phyloP scores from a whole-genome alignment of 148 eudicot species.

The Dianthus caryophyllus region DNA sequence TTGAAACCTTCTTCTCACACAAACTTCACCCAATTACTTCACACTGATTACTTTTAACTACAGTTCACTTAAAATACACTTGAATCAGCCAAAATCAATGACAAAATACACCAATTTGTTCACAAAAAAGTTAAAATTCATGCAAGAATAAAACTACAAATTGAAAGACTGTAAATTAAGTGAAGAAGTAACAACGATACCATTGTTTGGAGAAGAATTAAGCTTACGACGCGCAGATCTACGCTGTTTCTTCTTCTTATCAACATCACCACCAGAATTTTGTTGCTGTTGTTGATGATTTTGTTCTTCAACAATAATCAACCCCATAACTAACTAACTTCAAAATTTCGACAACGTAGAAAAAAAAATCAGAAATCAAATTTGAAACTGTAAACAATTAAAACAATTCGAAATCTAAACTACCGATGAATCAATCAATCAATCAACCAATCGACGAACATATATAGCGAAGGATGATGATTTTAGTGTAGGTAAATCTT shows the following conservation, averaged over 20 bases:
- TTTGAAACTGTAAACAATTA: background rate
- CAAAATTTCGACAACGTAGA: background rate
- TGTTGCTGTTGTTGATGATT: slow-evolving; percentile 27
- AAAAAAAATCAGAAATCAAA: slow-evolving; percentile 2
- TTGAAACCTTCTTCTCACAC: no score
- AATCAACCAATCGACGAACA: background rate
- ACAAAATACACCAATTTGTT: no score
- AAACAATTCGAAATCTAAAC: slow-evolving; percentile 4
- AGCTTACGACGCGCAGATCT: slow-evolving; percentile 61
- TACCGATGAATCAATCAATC: background rate
- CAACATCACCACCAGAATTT: slow-evolving; percentile 26
- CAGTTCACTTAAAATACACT: no score
- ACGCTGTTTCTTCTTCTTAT: slow-evolving; percentile 63
- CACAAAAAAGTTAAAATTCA: no score
- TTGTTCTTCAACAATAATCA: slow-evolving; percentile 29
- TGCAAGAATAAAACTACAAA: no score
- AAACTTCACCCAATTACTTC: no score
- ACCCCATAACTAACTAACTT: slow-evolving; percentile 29
- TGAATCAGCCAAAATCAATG: no score
- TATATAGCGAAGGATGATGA: background rate
- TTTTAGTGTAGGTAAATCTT: slow-evolving; percentile 26
- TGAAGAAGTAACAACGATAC: slow-evolving; percentile 32
- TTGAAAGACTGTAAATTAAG: no score
- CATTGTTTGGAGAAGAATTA: slow-evolving; percentile 38
- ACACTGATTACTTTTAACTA: no score